A percentile compares a stretch with the other conserved stretches of the same genome.
Conservation (phyloP, 148 eudicot genomes). For the Salicornia ramosissima region DNA sequence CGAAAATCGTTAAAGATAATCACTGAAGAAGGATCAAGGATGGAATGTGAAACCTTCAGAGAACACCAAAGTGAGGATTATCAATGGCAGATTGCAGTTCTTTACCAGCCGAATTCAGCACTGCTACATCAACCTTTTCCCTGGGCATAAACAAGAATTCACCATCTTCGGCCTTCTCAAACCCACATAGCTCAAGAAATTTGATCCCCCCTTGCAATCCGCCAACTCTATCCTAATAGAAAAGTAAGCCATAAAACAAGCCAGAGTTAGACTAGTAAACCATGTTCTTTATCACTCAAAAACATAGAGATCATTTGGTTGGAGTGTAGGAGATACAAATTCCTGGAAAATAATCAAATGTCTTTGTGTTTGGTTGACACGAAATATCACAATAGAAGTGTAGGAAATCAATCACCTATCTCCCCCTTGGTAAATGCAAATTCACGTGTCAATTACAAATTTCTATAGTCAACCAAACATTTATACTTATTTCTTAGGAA, state of each 20-base stretch:
- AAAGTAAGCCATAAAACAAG: not conserved
- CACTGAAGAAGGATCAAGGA: not conserved
- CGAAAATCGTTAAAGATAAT: not conserved
- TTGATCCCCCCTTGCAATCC: slow-evolving; percentile 83
- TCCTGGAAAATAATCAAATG: no score
- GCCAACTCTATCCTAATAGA: slow-evolving; percentile 84
- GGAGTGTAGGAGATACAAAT: no score
- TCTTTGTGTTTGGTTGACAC: no score
- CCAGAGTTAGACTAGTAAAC: not conserved
- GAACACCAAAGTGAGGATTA: slow-evolving; percentile 93
- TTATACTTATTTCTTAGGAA: no score
- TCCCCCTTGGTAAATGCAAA: no score
- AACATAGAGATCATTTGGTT: not conserved
- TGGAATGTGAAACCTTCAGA: slow-evolving; percentile 33
- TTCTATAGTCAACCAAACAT: no score
- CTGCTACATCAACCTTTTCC: slow-evolving; percentile 65
- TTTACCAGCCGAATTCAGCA: slow-evolving; percentile 75
- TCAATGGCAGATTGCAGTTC: slow-evolving; percentile 87
- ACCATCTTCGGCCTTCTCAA: slow-evolving; percentile 76
- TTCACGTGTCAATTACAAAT: no score
- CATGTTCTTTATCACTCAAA: not conserved
- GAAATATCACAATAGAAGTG: no score
- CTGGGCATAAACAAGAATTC: slow-evolving; percentile 82
- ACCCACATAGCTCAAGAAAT: slow-evolving; percentile 91
- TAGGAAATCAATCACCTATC: no score